phyloP scores from a whole-genome alignment of 495 filamentous ascomycete species.

The Aspergillus nanangensis region DNA sequence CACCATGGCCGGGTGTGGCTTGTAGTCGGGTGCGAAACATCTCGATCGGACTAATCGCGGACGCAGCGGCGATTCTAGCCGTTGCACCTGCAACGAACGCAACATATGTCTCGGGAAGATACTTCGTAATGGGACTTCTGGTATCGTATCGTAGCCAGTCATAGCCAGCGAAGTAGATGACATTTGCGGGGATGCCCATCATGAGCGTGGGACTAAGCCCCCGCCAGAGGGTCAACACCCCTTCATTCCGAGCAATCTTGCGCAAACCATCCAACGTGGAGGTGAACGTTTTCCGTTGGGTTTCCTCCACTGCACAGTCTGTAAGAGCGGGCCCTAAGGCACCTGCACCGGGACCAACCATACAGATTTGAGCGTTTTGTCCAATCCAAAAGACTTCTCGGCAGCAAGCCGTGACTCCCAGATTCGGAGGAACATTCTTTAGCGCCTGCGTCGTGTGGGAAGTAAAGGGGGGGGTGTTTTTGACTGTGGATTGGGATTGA shows the following conservation, averaged over 20 bases:
- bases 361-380: slow-evolving; percentile 77
- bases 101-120: slow-evolving; percentile 60
- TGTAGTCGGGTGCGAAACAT: slow-evolving; percentile 93
- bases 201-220: slow-evolving; percentile 86
- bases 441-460: slow-evolving; percentile 52
- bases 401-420: slow-evolving; percentile 93
- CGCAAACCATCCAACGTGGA: slow-evolving; percentile 88
- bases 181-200: slow-evolving; percentile 93
- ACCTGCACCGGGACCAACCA: slow-evolving; percentile 50
- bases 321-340: slow-evolving; percentile 33
- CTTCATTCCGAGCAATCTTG: slow-evolving; percentile 97
- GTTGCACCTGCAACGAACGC: slow-evolving; percentile 75
- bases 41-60: slow-evolving; percentile 84
- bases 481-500: slow-evolving; percentile 69
- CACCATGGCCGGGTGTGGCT: slow-evolving; percentile 54
- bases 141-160: slow-evolving; percentile 79
- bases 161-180: slow-evolving; percentile 99
- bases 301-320: slow-evolving; percentile 85
- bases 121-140: slow-evolving; percentile 59
- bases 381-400: slow-evolving; percentile 96
- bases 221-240: slow-evolving; percentile 81
- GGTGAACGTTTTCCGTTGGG: slow-evolving; percentile 74
- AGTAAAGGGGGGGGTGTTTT: slow-evolving; percentile 34
- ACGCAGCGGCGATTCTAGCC: slow-evolving; percentile 76
- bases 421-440: slow-evolving; percentile 63